Base-by-base conservation (phyloP, 768 basidiomycete genomes). In the Epithele typhae region DNA sequence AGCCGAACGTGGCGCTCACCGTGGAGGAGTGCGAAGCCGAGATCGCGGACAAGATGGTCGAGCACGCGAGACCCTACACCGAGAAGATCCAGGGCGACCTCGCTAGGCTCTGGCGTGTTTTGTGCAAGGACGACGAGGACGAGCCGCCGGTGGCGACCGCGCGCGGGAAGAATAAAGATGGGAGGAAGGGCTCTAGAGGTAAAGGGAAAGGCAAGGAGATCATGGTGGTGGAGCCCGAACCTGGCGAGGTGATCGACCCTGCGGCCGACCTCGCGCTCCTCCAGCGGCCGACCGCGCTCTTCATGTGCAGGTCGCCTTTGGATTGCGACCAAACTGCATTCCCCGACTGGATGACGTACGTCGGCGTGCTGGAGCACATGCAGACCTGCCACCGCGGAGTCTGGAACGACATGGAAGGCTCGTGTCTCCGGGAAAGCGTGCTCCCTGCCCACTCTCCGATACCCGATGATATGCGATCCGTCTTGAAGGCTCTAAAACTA, bases 141-240 rank as follows among this genome's bases (percentile, higher is more conserved):
- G 6, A n/a, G 2, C 17, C 37, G 2, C 4, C 12, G 14, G 7
- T 11, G 11, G 8, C 15, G 37, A 5, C 11, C 11, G 37, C 17
- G 8, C 37, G 17, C 4, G n/a, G 10, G 17, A 17, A 30, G 8
- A 30, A 30, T 30, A 14, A 7, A 37, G 37, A 11, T 10, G 37
- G 19, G 17, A 18, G 4, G 17, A 9, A 21, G 11, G 17, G 8
- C 17, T n/a, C 4, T 8, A 34, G 25, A 18, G 38, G 38, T 17
- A 46, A 46, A 33, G 38, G 45, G 7, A 46, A 40, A 21, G 37
- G 37, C 37, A 37, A 37, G 37, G 37, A 6, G 6, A n/a, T 30
- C 27, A 30, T 7, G 14, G 27, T 30, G 14, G 27, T 30, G 27
- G n/a, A n/a, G n/a, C n/a, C 27, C 37, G 17, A 11, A 6, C 19